phyloP scores from a whole-genome alignment of 208 protist genomes.

The Endotrypanum monterogeii region DNA sequence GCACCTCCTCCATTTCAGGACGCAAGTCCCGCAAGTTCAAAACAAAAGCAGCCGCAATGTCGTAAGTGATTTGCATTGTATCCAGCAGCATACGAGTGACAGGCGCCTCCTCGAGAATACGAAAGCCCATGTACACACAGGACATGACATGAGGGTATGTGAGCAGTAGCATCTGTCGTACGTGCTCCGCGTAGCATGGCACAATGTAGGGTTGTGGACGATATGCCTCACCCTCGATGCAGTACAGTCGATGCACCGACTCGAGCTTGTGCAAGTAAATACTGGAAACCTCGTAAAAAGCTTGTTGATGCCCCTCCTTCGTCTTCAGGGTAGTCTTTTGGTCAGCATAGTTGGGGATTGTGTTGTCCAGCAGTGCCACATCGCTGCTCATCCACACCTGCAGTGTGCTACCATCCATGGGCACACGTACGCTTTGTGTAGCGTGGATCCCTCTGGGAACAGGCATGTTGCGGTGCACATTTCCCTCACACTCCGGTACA shows the following conservation, averaged over 20 bases:
- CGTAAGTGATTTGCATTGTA: conserved; percentile 62
- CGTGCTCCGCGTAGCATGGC: conserved; percentile 85
- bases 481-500: conserved; percentile 16
- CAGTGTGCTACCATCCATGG: conserved; percentile 16
- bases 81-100: conserved; percentile 60
- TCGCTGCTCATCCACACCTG: conserved; percentile 36
- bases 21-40: conserved; percentile 65
- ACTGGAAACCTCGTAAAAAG: conserved; percentile 46
- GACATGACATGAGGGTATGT: conserved; percentile 70
- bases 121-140: conserved; percentile 72
- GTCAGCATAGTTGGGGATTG: conserved; percentile 46
- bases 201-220: conserved; percentile 70
- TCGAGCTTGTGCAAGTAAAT: conserved; percentile 62
- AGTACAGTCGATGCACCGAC: conserved; percentile 55
- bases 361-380: conserved; percentile 42
- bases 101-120: conserved; percentile 66
- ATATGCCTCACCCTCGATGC: conserved; percentile 40
- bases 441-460: neutral
- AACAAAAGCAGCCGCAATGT: conserved; percentile 74
- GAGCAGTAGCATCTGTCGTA: conserved; percentile 73
- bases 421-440: conserved; percentile 11
- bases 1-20: conserved; percentile 47
- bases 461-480: conserved; percentile 14
- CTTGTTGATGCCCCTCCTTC: conserved; percentile 57
- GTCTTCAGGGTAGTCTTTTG: conserved; percentile 45